Evolutionary conservation across 1,284 basidiomycete genomes (phyloP).

Genomic region (Somion occarium): DNA sequence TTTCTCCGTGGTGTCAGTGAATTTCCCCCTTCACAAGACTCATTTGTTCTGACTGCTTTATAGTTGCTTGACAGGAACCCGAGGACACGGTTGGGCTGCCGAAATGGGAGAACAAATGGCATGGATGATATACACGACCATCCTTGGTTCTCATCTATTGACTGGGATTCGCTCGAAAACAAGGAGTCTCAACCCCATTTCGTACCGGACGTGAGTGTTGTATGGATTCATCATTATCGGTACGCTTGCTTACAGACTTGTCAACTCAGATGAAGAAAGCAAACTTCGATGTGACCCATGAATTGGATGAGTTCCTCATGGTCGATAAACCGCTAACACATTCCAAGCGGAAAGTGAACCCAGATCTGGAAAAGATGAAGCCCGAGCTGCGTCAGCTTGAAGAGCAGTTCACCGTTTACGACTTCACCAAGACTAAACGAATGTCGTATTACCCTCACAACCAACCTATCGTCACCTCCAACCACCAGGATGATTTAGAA

Average conservation of each 20-base stretch:
- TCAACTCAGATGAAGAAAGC: slow-evolving; percentile 76
- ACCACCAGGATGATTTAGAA: slow-evolving; percentile 38
- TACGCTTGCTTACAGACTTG: slow-evolving; percentile 10
- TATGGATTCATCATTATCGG: background rate
- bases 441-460: slow-evolving; percentile 79
- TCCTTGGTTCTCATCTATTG: slow-evolving; percentile 80
- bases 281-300: slow-evolving; percentile 97
- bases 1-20: slow-evolving; percentile 44
- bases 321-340: slow-evolving; percentile 97
- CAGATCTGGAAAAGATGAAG: slow-evolving; percentile 81
- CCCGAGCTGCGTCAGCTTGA: slow-evolving; percentile 91
- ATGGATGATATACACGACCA: slow-evolving; percentile 76
- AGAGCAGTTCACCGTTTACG: slow-evolving; percentile 86
- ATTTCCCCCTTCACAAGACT: background rate
- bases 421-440: slow-evolving; percentile 60
- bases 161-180: slow-evolving; percentile 76
- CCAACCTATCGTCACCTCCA: slow-evolving; percentile 52
- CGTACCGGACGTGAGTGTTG: slow-evolving; percentile 76
- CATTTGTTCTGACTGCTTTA: slow-evolving; percentile 13
- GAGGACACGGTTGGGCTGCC: slow-evolving; percentile 79
- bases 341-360: slow-evolving; percentile 81
- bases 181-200: slow-evolving; percentile 85
- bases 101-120: slow-evolving; percentile 51
- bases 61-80: slow-evolving; percentile 87
- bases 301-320: slow-evolving; percentile 93